Percentiles rank a stretch among this genome's conserved stretches.
Evolutionary conservation across 2,329 filamentous ascomycete species (phyloP).

Genomic region (Botrytis hyacinthi): DNA sequence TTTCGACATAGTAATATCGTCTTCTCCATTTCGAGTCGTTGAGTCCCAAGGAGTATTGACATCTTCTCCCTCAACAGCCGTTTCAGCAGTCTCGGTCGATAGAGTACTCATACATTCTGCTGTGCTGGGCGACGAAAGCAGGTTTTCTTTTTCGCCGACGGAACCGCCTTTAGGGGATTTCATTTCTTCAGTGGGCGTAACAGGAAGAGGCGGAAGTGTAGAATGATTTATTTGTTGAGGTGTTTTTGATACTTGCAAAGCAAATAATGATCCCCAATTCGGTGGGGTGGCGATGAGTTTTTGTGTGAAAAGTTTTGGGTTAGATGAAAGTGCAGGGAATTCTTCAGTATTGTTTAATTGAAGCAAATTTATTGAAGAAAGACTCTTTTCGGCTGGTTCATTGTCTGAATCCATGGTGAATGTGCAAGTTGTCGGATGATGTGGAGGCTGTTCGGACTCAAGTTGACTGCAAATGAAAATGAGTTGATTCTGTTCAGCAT

Average conservation of each 20-base stretch:
- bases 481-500: not conserved
- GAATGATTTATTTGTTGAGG: not conserved
- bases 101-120: slow-evolving; percentile 14
- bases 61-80: not conserved
- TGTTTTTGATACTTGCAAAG: not conserved
- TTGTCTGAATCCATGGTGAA: not conserved
- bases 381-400: not conserved
- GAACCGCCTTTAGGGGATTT: not conserved
- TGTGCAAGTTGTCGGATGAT: not conserved
- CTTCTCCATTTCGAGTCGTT: not conserved
- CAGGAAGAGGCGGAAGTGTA: not conserved
- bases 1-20: not conserved
- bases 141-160: not conserved
- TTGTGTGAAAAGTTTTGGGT: not conserved
- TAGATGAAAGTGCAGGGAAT: slow-evolving; percentile 7
- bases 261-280: slow-evolving; percentile 10
- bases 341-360: not conserved
- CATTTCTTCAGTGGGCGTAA: not conserved
- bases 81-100: slow-evolving; percentile 9
- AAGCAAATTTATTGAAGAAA: not conserved
- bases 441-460: not conserved
- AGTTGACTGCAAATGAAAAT: not conserved
- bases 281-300: not conserved
- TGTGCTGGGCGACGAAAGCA: not conserved
- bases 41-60: not conserved